These are phyloP conservation scores for Stagonosporopsis chrysanthemi DNA, from an alignment of 2,329 filamentous ascomycete genomes.

Conservation along the genomic window DNA sequence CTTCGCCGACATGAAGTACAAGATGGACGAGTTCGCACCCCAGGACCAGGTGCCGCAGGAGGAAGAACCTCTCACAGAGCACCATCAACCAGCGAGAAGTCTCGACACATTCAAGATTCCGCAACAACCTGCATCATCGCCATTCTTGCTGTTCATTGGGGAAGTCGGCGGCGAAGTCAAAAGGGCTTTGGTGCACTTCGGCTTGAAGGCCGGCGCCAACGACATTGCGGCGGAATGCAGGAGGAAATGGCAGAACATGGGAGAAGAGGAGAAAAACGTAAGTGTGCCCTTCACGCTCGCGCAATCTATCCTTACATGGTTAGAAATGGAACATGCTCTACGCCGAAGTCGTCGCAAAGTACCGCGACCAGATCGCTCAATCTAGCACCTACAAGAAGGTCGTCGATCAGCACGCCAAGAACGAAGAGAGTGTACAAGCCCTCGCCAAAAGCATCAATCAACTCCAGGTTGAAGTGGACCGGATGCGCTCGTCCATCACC, in stretches of 20 bases:
- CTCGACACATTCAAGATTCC: slow-evolving; percentile 46
- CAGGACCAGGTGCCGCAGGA: slow-evolving; percentile 29
- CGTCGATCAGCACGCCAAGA: slow-evolving; percentile 48
- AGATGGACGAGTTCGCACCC: slow-evolving; percentile 41
- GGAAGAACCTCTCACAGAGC: slow-evolving; percentile 2
- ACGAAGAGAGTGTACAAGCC: slow-evolving; percentile 50
- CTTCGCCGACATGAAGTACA: slow-evolving; percentile 49
- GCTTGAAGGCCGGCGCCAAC: slow-evolving; percentile 49
- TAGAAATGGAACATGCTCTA: slow-evolving; percentile 54
- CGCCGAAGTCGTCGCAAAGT: slow-evolving; percentile 50
- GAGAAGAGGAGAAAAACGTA: slow-evolving; percentile 50
- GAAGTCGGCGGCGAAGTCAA: slow-evolving; percentile 51
- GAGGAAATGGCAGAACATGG: slow-evolving; percentile 50
- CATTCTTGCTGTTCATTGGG: slow-evolving; percentile 51
- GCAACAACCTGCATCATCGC: slow-evolving; percentile 50
- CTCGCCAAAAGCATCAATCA: slow-evolving; percentile 52
- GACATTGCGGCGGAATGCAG: slow-evolving; percentile 53
- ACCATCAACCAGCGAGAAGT: slow-evolving; percentile 31
- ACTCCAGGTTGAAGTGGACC: slow-evolving; percentile 50
- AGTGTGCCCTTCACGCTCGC: slow-evolving; percentile 19
- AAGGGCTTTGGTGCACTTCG: slow-evolving; percentile 45
- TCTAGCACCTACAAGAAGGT: slow-evolving; percentile 48
- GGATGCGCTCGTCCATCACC: slow-evolving; percentile 46
- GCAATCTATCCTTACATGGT: slow-evolving; percentile 19
- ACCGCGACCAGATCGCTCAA: slow-evolving; percentile 49